A percentile compares a stretch with the other conserved stretches of the same genome.
Evolutionary conservation across 164 flowering plant genomes (phyloP).

Genomic region (Cinnamomum micranthum): DNA sequence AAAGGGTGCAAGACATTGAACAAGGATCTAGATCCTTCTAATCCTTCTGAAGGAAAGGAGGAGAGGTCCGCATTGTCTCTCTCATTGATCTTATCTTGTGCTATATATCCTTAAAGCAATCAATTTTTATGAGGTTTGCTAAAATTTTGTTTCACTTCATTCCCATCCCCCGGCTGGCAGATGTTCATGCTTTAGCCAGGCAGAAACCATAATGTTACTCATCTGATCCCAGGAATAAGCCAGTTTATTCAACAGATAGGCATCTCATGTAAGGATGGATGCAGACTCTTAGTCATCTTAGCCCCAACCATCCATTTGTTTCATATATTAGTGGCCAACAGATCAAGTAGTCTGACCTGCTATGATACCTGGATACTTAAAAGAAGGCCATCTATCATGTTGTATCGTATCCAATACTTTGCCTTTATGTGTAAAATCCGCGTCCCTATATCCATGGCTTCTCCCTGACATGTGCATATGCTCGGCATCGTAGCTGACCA

Average conservation of each 20-base stretch:
- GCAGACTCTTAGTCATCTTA: not conserved
- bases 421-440: too few relatives aligned
- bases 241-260: not conserved
- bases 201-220: not conserved
- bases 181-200: not conserved
- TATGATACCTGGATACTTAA: too few relatives aligned
- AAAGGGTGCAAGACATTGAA: slow-evolving; percentile 90
- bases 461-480: too few relatives aligned
- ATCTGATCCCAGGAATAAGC: not conserved
- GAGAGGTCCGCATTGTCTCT: slow-evolving; percentile 53
- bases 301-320: not conserved
- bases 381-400: not conserved
- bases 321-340: not conserved
- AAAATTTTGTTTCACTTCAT: not conserved
- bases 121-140: not conserved
- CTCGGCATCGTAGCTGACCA: too few relatives aligned
- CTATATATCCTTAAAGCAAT: not conserved
- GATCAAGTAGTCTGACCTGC: not conserved
- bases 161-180: not conserved
- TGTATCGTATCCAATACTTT: not conserved
- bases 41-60: slow-evolving; percentile 74
- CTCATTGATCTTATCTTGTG: not conserved
- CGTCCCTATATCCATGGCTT: too few relatives aligned
- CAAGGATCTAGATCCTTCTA: slow-evolving; percentile 87
- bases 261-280: not conserved